Conservation (phyloP, 208 protist genomes). For the Leptomonas seymouri region DNA sequence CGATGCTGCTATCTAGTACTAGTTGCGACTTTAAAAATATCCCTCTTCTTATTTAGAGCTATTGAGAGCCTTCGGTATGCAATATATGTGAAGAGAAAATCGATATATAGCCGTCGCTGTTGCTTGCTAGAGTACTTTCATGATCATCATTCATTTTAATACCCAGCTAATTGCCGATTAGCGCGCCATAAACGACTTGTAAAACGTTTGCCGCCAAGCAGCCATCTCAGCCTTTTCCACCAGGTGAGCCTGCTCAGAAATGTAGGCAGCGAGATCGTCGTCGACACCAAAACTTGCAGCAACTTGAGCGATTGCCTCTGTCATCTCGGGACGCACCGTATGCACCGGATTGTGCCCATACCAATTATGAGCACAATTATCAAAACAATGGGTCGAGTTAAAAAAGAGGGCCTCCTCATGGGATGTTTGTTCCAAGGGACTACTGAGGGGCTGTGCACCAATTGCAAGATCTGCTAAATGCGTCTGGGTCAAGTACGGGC, state of each 20-base stretch:
- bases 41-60: no score
- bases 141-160: no score
- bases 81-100: no score
- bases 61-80: no score
- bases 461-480: conserved; percentile 42
- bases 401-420: conserved; percentile 35
- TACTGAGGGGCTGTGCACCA: not conserved
- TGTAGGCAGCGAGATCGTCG: conserved; percentile 63
- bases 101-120: no score
- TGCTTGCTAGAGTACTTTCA: no score
- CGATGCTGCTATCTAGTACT: no score
- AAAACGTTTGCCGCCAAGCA: conserved; percentile 26
- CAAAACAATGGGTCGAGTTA: conserved; percentile 13
- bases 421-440: conserved; percentile 14
- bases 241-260: conserved; percentile 32
- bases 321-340: conserved; percentile 47
- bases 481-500: conserved; percentile 51
- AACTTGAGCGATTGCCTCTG: conserved; percentile 35
- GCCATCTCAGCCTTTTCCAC: conserved; percentile 23
- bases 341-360: conserved; percentile 73
- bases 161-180: no score
- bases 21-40: no score
- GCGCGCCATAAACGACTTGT: not conserved
- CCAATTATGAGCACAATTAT: conserved; percentile 15
- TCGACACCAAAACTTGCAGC: conserved; percentile 46